Conservation (phyloP, 768 basidiomycete genomes). For the Coprinellus micaceus region DNA sequence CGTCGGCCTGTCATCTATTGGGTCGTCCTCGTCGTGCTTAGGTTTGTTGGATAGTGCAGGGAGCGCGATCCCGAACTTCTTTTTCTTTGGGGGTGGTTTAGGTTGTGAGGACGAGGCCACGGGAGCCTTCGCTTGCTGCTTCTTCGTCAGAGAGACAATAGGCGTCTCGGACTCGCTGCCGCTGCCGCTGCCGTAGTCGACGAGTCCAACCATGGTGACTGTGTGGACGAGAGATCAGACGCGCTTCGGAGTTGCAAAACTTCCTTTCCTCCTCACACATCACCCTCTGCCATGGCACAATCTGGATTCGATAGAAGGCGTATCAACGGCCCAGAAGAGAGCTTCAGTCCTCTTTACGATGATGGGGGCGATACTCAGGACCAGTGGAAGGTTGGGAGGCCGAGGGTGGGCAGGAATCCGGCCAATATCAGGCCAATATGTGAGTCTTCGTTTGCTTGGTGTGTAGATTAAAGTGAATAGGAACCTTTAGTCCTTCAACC, state of each 20-base stretch:
- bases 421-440: constrained; percentile 84
- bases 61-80: constrained; percentile 61
- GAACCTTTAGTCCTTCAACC: constrained; percentile 71
- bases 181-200: constrained; percentile 72
- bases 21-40: constrained; percentile 32
- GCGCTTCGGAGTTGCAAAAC: constrained; percentile 8
- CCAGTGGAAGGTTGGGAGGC: constrained; percentile 30
- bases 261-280: background rate
- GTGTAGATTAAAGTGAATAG: constrained; percentile 8
- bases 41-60: constrained; percentile 35
- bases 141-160: constrained; percentile 12
- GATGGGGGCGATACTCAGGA: constrained; percentile 22
- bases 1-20: constrained; percentile 42
- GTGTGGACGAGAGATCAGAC: background rate
- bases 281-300: constrained; percentile 54
- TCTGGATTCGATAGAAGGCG: constrained; percentile 78
- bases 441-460: constrained; percentile 30
- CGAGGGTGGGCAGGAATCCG: constrained; percentile 49
- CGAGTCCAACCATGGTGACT: constrained; percentile 64
- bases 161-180: constrained; percentile 45
- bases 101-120: constrained; percentile 22
- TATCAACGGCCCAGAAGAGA: constrained; percentile 88
- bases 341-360: constrained; percentile 60
- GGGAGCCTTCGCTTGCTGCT: constrained; percentile 15
- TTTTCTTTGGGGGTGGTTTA: constrained; percentile 55